phyloP scores from a whole-genome alignment of 108 stramenopile genomes.

The Seminavis robusta region DNA sequence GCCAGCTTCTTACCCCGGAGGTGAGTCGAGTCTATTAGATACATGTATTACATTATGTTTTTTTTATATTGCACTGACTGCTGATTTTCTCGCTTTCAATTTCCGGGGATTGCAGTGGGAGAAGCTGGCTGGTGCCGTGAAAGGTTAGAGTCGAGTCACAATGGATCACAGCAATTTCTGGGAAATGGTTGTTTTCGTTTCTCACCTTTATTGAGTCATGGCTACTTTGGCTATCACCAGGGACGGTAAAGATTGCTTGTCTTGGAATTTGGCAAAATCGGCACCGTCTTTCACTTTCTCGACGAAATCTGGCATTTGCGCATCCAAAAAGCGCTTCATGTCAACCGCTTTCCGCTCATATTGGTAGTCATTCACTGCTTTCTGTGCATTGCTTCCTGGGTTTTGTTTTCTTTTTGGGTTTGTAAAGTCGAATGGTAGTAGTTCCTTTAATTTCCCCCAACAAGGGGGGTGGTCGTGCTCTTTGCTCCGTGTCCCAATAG shows the following conservation, averaged over 20 bases:
- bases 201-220: too few species aligned
- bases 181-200: too few species aligned
- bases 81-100: background rate
- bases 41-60: too few species aligned
- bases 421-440: conserved; percentile 53
- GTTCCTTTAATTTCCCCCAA: conserved; percentile 62
- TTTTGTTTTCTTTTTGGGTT: conserved; percentile 53
- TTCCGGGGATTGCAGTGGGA: conserved; percentile 45
- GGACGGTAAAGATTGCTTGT: conserved; percentile 58
- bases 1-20: conserved; percentile 57
- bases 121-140: conserved; percentile 51
- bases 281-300: conserved; percentile 40
- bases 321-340: conserved; percentile 50
- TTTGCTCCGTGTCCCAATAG: conserved; percentile 67
- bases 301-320: conserved; percentile 51
- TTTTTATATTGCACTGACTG: background rate
- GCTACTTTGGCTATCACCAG: too few species aligned
- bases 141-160: too few species aligned
- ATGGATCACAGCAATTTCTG: too few species aligned
- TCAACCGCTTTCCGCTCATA: conserved; percentile 56
- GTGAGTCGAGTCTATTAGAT: background rate
- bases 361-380: conserved; percentile 59
- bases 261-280: conserved; percentile 36
- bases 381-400: conserved; percentile 39
- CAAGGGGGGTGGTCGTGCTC: conserved; percentile 38